A percentile compares a stretch with the other conserved stretches of the same genome.
These are phyloP conservation scores for Verticillium isaacii DNA, from an alignment of 2,329 filamentous ascomycete species.

Conservation along the genomic window DNA sequence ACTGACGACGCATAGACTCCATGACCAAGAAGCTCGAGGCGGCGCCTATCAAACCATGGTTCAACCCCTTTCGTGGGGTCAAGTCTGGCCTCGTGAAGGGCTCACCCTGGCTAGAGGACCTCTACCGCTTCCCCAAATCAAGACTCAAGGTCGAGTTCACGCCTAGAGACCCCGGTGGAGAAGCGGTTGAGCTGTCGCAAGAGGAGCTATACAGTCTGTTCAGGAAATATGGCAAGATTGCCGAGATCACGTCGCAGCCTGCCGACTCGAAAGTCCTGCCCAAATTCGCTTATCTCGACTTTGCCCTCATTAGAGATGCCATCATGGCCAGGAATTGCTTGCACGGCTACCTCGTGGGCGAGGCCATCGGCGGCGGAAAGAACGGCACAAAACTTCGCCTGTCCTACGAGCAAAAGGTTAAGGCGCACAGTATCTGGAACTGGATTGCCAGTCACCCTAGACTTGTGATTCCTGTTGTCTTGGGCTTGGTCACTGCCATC, in stretches of 20 bases:
- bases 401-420: constrained; percentile 76
- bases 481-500: constrained; percentile 74
- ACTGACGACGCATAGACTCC: constrained; percentile 30
- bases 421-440: constrained; percentile 75
- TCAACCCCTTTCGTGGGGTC: constrained; percentile 73
- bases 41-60: constrained; percentile 79
- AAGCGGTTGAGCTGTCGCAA: constrained; percentile 74
- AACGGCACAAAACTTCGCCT: constrained; percentile 72
- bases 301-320: constrained; percentile 65
- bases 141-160: constrained; percentile 82
- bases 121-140: constrained; percentile 74
- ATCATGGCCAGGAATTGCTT: constrained; percentile 90
- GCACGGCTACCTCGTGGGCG: constrained; percentile 72
- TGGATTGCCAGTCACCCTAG: constrained; percentile 84
- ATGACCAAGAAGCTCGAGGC: constrained; percentile 62
- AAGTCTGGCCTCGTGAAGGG: constrained; percentile 72
- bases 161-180: constrained; percentile 63
- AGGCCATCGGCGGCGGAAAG: constrained; percentile 68
- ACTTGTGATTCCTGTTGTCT: constrained; percentile 78
- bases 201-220: constrained; percentile 86
- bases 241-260: constrained; percentile 77
- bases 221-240: constrained; percentile 83
- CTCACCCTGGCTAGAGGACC: constrained; percentile 88
- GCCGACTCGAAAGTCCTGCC: constrained; percentile 83
- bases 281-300: constrained; percentile 76